Evolutionary conservation across 148 eudicot species (phyloP).

Genomic region (Amaranthus palmeri): DNA sequence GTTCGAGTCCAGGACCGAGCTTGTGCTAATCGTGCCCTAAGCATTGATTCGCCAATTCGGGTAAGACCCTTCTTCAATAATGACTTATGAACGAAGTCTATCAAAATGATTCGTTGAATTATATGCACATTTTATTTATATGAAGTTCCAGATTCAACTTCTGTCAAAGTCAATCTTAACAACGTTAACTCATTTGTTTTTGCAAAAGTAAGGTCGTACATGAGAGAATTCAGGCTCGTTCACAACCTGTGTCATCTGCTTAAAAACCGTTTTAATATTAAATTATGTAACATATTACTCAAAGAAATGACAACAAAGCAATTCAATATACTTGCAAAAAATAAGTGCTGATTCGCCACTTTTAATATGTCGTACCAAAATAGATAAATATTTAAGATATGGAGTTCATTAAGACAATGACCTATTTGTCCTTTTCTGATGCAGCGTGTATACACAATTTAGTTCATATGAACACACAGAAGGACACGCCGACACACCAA

Average conservation of each 20-base stretch:
- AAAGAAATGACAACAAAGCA: too few species aligned
- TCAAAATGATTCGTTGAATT: neutral
- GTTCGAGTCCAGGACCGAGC: constrained; percentile 86
- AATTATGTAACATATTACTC: too few species aligned
- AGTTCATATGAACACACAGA: neutral
- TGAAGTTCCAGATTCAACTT: neutral
- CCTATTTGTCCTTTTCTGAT: neutral
- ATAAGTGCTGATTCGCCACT: neutral
- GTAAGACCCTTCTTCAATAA: constrained; percentile 33
- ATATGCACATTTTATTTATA: neutral
- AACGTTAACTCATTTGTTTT: too few species aligned
- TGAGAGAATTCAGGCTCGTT: too few species aligned
- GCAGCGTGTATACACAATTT: neutral
- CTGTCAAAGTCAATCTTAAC: neutral
- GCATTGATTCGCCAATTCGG: constrained; percentile 36
- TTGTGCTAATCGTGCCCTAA: constrained; percentile 46
- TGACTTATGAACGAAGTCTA: neutral
- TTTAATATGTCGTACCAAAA: neutral
- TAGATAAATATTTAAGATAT: neutral
- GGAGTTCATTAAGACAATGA: neutral
- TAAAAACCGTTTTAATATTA: too few species aligned
- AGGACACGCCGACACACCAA: neutral
- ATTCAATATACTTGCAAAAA: too few species aligned
- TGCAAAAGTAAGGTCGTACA: too few species aligned
- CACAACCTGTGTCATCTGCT: too few species aligned